Base-by-base conservation (phyloP, 148 eudicot species). In the Silene latifolia region DNA sequence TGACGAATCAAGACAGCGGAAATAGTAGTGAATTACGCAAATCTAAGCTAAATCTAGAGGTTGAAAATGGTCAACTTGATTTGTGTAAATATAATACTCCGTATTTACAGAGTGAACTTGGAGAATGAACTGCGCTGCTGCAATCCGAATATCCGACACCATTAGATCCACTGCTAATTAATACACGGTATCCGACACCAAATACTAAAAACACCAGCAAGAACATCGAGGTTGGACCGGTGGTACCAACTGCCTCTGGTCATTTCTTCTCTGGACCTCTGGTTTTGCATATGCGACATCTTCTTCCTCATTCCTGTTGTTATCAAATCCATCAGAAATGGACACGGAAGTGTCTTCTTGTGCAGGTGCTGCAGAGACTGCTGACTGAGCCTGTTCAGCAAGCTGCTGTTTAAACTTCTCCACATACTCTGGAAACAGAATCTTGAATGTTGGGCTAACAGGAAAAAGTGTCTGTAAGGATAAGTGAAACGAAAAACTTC, bases 371-470 rank as follows among this genome's bases (percentile, higher is more conserved):
- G n/a, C n/a, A n/a, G n/a, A n/a, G n/a, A n/a, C n/a, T n/a, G n/a
- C n/a, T n/a, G n/a, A n/a, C n/a, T n/a, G n/a, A n/a, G n/a, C n/a
- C n/a, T n/a, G n/a, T 76, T 84, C 86, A 13, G 84, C 77, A 27
- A 86, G 85, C 80, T 72, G 82, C 65, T 91, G 85, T 72, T 87
- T 88, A 68, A 87, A 86, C 88, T 88, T 88, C 79, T 94, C 97
- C 54, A 94, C 86, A 39, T 90, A 94, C 76, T 94, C 98, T 0
- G 98, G 98, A 76, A 94, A 94, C 81, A 94, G 77, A 78, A 87
- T 89, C 89, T 88, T 85, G 73, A 94, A 94, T 20, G 89, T 83
- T 20, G 87, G 54, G 68, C 98, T 94, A 46, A 78, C 14, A 23
- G 47, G n/a, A 29, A 54, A 1, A 54, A 39, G 47, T 25, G 9